phyloP scores from a whole-genome alignment of 768 basidiomycete genomes.

The Saitozyma sp. region DNA sequence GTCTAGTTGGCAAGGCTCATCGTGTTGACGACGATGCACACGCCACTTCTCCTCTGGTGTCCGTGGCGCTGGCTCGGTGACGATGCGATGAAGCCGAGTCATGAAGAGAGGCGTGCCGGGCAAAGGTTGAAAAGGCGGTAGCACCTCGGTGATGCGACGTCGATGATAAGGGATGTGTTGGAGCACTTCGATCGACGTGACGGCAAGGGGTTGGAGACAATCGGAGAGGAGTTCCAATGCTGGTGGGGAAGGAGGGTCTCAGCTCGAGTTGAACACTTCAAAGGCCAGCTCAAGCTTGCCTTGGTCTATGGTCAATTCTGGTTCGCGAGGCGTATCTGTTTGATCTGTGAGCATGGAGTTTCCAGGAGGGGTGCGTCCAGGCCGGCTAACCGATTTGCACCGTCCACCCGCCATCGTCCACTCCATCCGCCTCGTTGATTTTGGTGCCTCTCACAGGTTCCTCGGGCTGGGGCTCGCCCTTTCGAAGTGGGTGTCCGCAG shows the following conservation, averaged over 20 bases:
- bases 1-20: not conserved
- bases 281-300: not conserved
- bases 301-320: too few relatives aligned
- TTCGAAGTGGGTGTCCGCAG: slow-evolving; percentile 17
- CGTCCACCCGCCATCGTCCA: slow-evolving; percentile 26
- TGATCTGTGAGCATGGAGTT: too few relatives aligned
- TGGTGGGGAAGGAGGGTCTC: not conserved
- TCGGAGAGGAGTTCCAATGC: not conserved
- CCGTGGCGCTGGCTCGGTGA: slow-evolving; percentile 42
- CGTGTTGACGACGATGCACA: not conserved
- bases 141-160: slow-evolving; percentile 11
- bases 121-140: not conserved
- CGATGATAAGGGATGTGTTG: slow-evolving; percentile 32
- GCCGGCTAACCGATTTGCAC: slow-evolving; percentile 16
- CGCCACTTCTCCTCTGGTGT: slow-evolving; percentile 39
- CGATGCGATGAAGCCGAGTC: slow-evolving; percentile 14
- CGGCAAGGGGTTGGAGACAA: not conserved
- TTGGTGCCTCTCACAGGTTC: not conserved
- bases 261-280: not conserved
- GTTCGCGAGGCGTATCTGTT: too few relatives aligned
- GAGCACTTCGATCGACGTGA: slow-evolving; percentile 11
- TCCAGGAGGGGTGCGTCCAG: too few relatives aligned
- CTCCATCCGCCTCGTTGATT: not conserved
- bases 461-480: not conserved
- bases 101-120: slow-evolving; percentile 4